Evolutionary conservation across 2,329 filamentous ascomycete species (phyloP), one percentile per base, ranked within the genome.

Genomic region (Arthrobotrys megalospora): DNA sequence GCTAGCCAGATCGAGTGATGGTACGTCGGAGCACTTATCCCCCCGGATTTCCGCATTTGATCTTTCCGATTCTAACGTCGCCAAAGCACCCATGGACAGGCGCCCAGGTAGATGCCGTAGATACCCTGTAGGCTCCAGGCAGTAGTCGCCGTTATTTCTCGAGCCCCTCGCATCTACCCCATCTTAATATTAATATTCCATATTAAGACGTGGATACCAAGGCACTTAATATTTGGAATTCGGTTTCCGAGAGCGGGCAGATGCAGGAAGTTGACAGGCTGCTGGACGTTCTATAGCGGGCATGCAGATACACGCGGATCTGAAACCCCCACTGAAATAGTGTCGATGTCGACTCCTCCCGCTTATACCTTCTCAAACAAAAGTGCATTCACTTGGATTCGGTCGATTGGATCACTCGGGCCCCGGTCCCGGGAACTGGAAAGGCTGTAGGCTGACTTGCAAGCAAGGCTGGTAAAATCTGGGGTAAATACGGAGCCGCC

Each of bases 141-240:
- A 28, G 34, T 41, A 28, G 55, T 60, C 55, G 55, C 55, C 55
- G 55, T 60, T 38, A 14, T 38, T 21, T 6, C 2, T 24, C 2
- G 6, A 6, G 8, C 36, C 6, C 36, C 41, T 45, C 12, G n/a
- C 12, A 6, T 1, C 5, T 45, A 14, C 28, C 24, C 28, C n/a
- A 24, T 24, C 14, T 53, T 34, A 24, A 21, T 38, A 5, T 58
- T 58, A 58, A 12, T 19, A 21, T 6, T 21, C n/a, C 16, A 6
- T 7, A 16, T 58, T 58, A 58, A 58, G 6, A 12, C 16, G 38
- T 12, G n/a, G 52, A 19, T 36, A 10, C 11, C 34, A 10, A 2
- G 4, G 19, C 36, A 43, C n/a, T 43, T 8, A 10, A 19, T 41
- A 60, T 60, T 60, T 60, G 55, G 55, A 60, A 60, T 60, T 41